Evolutionary conservation across 371 early-diverging fungal species (phyloP).

Genomic region (Apophysomyces ossiformis): DNA sequence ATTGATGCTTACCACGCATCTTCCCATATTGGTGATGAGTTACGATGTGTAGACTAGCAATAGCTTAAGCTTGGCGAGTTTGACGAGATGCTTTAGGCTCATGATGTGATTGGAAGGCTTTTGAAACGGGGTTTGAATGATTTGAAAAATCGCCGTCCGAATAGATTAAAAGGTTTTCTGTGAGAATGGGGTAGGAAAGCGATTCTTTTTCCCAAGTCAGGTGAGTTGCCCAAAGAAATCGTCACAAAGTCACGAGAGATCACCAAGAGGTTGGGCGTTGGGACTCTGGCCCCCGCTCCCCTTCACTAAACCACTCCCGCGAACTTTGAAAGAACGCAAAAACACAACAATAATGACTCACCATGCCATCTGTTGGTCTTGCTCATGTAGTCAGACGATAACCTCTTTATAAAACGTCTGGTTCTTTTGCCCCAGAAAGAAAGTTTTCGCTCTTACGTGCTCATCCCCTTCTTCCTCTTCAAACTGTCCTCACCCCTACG

Average conservation of each 20-base stretch:
- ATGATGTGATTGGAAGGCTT: too few species aligned
- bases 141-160: too few species aligned
- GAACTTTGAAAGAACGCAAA: not conserved
- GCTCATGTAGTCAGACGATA: not conserved
- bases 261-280: not conserved
- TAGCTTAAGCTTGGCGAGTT: too few species aligned
- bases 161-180: too few species aligned
- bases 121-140: too few species aligned
- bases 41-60: too few species aligned
- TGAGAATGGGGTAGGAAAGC: not conserved
- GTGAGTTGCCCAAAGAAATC: slow-evolving; percentile 10
- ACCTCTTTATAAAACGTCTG: not conserved
- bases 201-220: slow-evolving; percentile 2
- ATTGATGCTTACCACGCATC: too few species aligned
- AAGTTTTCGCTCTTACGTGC: not conserved
- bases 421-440: slow-evolving; percentile 4
- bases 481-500: too few species aligned
- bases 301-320: not conserved
- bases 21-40: too few species aligned
- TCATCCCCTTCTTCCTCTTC: too few species aligned
- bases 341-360: not conserved
- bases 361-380: not conserved
- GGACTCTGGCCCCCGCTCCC: not conserved
- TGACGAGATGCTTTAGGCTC: too few species aligned
- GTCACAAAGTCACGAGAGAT: slow-evolving; percentile 12